A percentile compares a stretch with the other conserved stretches of the same genome.
Evolutionary conservation across 371 early-diverging fungal genomes (phyloP).

Genomic region (Syncephalastrum contaminatum): DNA sequence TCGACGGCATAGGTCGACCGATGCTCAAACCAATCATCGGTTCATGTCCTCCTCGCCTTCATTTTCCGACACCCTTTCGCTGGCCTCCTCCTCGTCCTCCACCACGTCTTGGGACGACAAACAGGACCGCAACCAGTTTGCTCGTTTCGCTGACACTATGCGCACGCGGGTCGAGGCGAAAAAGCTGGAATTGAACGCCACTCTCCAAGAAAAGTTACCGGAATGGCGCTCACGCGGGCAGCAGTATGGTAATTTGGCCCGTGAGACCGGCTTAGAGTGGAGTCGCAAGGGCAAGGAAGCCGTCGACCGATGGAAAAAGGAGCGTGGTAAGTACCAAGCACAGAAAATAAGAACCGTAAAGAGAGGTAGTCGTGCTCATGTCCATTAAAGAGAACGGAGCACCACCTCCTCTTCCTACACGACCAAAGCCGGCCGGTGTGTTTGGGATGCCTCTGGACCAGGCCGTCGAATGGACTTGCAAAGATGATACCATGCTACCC

Average conservation of each 20-base stretch:
- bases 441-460: conserved; percentile 59
- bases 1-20: too few relatives aligned
- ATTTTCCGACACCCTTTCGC: conserved; percentile 1
- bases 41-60: conserved; percentile 2
- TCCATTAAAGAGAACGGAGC: neutral
- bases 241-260: conserved; percentile 43
- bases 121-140: neutral
- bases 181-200: conserved; percentile 44
- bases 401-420: conserved; percentile 9
- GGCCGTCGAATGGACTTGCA: conserved; percentile 51
- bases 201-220: conserved; percentile 46
- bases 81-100: conserved; percentile 2
- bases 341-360: neutral
- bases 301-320: conserved; percentile 55
- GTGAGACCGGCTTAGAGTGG: conserved; percentile 52
- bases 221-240: conserved; percentile 46
- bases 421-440: conserved; percentile 25
- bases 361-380: neutral
- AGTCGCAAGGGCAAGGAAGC: conserved; percentile 46
- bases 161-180: conserved; percentile 43
- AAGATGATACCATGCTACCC: conserved; percentile 64
- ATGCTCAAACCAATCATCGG: too few relatives aligned
- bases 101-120: conserved; percentile 6
- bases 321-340: neutral
- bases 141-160: conserved; percentile 17